phyloP scores from a whole-genome alignment of 2,329 filamentous ascomycete species.

The Botrytis paeoniae region DNA sequence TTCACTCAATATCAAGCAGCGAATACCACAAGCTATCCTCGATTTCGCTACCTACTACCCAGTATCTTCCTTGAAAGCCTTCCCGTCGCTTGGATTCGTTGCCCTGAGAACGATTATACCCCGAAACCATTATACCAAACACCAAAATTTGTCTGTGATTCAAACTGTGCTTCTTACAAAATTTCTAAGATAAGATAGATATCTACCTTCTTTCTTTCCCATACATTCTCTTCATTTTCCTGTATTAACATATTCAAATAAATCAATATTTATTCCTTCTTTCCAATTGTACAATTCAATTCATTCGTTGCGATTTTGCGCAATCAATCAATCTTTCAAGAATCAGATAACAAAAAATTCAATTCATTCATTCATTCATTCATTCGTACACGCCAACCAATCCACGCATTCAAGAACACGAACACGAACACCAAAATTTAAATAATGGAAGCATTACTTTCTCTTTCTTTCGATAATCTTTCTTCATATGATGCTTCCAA shows the following conservation, averaged over 20 bases:
- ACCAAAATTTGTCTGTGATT: not conserved
- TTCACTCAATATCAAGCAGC: not conserved
- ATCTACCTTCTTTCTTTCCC: not conserved
- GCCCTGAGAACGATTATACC: slow-evolving; percentile 9
- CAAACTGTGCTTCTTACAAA: not conserved
- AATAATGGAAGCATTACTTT: slow-evolving; percentile 84
- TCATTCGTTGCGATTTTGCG: slow-evolving; percentile 19
- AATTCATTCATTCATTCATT: slow-evolving; percentile 3
- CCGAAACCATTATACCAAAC: not conserved
- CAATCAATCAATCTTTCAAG: slow-evolving; percentile 11
- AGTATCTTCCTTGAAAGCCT: slow-evolving; percentile 1
- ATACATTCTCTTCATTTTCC: slow-evolving; percentile 25
- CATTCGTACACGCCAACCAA: not conserved
- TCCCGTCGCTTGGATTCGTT: slow-evolving; percentile 10
- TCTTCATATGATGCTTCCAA: slow-evolving; percentile 87
- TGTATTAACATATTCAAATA: slow-evolving; percentile 25
- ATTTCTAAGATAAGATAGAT: not conserved
- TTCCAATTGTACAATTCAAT: not conserved
- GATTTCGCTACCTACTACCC: not conserved
- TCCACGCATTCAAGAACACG: slow-evolving; percentile 18
- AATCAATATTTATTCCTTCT: slow-evolving; percentile 9
- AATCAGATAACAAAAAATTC: slow-evolving; percentile 1
- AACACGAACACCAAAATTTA: slow-evolving; percentile 18
- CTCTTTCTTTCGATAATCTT: slow-evolving; percentile 80
- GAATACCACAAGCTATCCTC: not conserved